A percentile compares a stretch with the other conserved stretches of the same genome.
These are phyloP conservation scores for Wickerhamiella bombiphila DNA, from an alignment of 805 yeast genomes.

Conservation along the genomic window DNA sequence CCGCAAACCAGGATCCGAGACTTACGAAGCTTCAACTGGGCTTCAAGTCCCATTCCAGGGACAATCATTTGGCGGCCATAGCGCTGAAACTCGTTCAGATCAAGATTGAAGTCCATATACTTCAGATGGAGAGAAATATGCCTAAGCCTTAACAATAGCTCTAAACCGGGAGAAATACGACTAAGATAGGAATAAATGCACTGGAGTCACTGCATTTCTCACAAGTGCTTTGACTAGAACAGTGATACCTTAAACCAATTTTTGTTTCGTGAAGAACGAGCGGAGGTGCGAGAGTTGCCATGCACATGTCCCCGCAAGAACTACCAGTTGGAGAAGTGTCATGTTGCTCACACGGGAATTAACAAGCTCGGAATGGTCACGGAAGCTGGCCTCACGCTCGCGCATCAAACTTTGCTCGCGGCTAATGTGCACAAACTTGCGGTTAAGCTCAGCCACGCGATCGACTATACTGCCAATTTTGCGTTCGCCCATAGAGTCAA, in stretches of 20 bases:
- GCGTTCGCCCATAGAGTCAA: constrained; percentile 48
- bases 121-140: background rate
- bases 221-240: no score
- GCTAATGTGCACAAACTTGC: constrained; percentile 42
- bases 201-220: no score
- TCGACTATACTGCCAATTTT: constrained; percentile 39
- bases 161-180: background rate
- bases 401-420: constrained; percentile 51
- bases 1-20: constrained; percentile 68
- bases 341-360: constrained; percentile 59
- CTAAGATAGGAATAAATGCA: background rate
- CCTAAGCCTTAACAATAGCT: background rate
- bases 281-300: constrained; percentile 69
- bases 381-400: constrained; percentile 55
- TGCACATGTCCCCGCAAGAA: constrained; percentile 51
- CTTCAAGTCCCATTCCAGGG: constrained; percentile 47
- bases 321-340: constrained; percentile 58
- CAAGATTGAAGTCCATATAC: constrained; percentile 14
- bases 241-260: constrained; percentile 61
- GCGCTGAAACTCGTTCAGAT: constrained; percentile 54
- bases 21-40: constrained; percentile 44
- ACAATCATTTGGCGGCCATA: constrained; percentile 96
- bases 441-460: constrained; percentile 41
- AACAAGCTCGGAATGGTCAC: constrained; percentile 64
- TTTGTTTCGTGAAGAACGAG: constrained; percentile 74